A percentile compares a stretch with the other conserved stretches of the same genome.
Conservation (phyloP, 164 flowering plant genomes). For the Saururus chinensis region DNA sequence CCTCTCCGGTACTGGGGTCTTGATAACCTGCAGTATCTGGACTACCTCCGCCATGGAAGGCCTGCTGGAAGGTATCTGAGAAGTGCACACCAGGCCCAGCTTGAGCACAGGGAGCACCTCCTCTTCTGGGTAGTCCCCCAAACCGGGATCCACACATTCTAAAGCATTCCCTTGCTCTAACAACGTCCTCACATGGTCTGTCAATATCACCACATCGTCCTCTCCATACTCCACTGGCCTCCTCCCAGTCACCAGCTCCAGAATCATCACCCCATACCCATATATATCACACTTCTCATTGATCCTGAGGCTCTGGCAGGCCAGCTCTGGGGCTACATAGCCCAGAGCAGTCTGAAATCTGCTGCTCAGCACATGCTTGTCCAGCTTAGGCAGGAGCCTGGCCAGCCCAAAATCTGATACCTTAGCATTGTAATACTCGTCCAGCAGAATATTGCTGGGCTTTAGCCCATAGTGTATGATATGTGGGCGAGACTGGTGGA, state of each 20-base stretch:
- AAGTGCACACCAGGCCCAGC: constrained; percentile 86
- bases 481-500: constrained; percentile 80
- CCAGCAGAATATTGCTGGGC: constrained; percentile 83
- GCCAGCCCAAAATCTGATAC: constrained; percentile 81
- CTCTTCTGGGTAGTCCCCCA: constrained; percentile 69
- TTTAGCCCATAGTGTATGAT: constrained; percentile 80
- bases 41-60: constrained; percentile 92
- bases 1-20: constrained; percentile 61
- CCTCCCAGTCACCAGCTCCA: constrained; percentile 81
- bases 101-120: constrained; percentile 84
- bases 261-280: constrained; percentile 67
- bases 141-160: constrained; percentile 67
- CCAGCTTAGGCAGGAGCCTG: constrained; percentile 63
- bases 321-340: constrained; percentile 86
- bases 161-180: constrained; percentile 75
- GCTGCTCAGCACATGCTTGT: constrained; percentile 47
- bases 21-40: constrained; percentile 82
- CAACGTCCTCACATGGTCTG: constrained; percentile 58
- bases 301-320: constrained; percentile 80
- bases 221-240: constrained; percentile 92
- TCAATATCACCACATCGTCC: constrained; percentile 66
- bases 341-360: constrained; percentile 76
- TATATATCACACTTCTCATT: constrained; percentile 87
- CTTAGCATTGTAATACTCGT: constrained; percentile 53
- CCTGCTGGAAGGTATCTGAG: constrained; percentile 89